Conservation (phyloP, 805 yeast species). For the Maudiozyma turicensis region DNA sequence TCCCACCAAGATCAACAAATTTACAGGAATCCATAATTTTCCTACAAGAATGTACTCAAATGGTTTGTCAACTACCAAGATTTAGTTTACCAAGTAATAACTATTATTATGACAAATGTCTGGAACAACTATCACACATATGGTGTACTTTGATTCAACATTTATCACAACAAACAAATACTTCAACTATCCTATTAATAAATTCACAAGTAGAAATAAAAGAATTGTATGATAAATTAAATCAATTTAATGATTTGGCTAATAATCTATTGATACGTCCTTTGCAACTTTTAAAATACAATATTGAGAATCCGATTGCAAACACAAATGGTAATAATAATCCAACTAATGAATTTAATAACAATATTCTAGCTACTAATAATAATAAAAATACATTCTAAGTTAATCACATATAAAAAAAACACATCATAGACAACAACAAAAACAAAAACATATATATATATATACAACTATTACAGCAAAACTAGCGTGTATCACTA, state of each 20-base stretch:
- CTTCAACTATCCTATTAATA: slow-evolving; percentile 9
- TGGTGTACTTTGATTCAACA: slow-evolving; percentile 27
- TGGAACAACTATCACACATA: slow-evolving; percentile 27
- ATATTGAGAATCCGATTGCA: not conserved
- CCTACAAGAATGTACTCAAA: slow-evolving; percentile 22
- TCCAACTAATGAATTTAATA: not conserved
- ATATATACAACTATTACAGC: too few relatives aligned
- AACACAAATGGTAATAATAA: slow-evolving; percentile 6
- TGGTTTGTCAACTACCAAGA: slow-evolving; percentile 24
- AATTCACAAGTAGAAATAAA: slow-evolving; percentile 7
- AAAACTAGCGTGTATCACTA: too few relatives aligned
- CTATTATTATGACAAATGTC: slow-evolving; percentile 29
- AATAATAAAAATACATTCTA: not conserved
- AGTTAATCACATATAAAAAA: not conserved
- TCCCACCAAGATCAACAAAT: slow-evolving; percentile 25
- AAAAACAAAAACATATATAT: too few relatives aligned
- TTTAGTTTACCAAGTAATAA: slow-evolving; percentile 28
- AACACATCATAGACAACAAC: too few relatives aligned
- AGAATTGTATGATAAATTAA: slow-evolving; percentile 17
- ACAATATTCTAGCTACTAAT: not conserved
- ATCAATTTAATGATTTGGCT: slow-evolving; percentile 17
- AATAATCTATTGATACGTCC: slow-evolving; percentile 21
- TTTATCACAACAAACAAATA: slow-evolving; percentile 14
- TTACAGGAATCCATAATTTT: slow-evolving; percentile 22
- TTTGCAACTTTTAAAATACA: slow-evolving; percentile 14